phyloP scores from a whole-genome alignment of 306 rosid genomes.

The Abrus precatorius region DNA sequence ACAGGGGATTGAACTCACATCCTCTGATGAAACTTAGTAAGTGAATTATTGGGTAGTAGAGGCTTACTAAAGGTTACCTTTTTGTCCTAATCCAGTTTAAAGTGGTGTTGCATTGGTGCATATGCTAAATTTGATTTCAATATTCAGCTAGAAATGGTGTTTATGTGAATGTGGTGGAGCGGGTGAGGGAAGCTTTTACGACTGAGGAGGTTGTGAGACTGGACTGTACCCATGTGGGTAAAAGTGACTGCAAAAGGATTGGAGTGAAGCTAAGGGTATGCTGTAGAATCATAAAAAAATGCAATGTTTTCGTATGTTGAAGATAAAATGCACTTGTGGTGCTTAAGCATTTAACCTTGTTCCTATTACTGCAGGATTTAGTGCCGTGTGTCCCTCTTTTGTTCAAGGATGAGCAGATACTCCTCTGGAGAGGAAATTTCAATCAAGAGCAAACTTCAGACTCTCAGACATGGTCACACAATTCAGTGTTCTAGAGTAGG shows the following conservation, averaged over 20 bases:
- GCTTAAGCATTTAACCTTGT: slow-evolving; percentile 24
- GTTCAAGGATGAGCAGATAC: slow-evolving; percentile 91
- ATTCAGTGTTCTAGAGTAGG: not conserved
- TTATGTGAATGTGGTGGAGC: slow-evolving; percentile 80
- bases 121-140: slow-evolving; percentile 38
- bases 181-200: slow-evolving; percentile 79
- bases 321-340: slow-evolving; percentile 18
- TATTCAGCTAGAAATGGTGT: slow-evolving; percentile 91
- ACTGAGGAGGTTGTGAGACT: slow-evolving; percentile 84
- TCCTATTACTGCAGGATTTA: slow-evolving; percentile 64
- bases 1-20: slow-evolving; percentile 67
- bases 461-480: not conserved
- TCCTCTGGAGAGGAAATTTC: slow-evolving; percentile 86
- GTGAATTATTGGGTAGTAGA: slow-evolving; percentile 43
- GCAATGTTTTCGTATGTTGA: not conserved
- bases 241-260: slow-evolving; percentile 86
- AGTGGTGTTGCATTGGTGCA: slow-evolving; percentile 5
- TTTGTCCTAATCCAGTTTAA: slow-evolving; percentile 11
- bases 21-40: slow-evolving; percentile 88
- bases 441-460: slow-evolving; percentile 48
- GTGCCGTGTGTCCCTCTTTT: slow-evolving; percentile 88
- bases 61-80: not conserved
- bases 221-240: slow-evolving; percentile 82
- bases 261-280: slow-evolving; percentile 86
- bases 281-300: slow-evolving; percentile 5